Percentiles rank a stretch among this genome's conserved stretches.
phyloP scores from a whole-genome alignment of 2,329 filamentous ascomycete genomes.

The Dactylonectria estremocensis region DNA sequence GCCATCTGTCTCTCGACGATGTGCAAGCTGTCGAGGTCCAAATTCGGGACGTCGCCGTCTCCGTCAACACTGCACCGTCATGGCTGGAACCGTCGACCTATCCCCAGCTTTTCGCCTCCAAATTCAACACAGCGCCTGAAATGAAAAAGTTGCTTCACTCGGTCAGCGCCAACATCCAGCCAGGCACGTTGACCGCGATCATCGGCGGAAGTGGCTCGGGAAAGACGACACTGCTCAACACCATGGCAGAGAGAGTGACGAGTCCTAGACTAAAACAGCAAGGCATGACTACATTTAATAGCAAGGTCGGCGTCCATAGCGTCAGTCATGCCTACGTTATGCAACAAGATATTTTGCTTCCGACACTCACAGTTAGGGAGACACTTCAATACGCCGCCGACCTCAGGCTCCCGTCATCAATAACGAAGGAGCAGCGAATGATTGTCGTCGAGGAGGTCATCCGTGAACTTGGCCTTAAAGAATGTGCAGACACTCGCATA shows the following conservation, averaged over 20 bases:
- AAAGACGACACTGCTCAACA: constrained; percentile 81
- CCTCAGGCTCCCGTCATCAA: constrained; percentile 76
- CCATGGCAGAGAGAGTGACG: constrained; percentile 78
- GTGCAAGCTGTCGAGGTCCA: constrained; percentile 70
- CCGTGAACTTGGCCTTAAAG: constrained; percentile 80
- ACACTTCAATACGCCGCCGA: constrained; percentile 82
- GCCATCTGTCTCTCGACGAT: constrained; percentile 62
- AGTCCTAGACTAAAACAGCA: constrained; percentile 65
- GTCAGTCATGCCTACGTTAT: constrained; percentile 80
- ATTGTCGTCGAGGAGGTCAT: constrained; percentile 83
- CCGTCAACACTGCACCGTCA: constrained; percentile 72
- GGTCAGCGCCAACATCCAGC: constrained; percentile 74
- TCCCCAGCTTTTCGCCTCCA: constrained; percentile 56
- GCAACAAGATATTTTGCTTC: constrained; percentile 82
- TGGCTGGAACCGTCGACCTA: constrained; percentile 65
- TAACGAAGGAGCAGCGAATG: constrained; percentile 70
- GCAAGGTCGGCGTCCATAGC: constrained; percentile 64
- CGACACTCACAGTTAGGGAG: constrained; percentile 82
- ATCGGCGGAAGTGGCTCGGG: constrained; percentile 82
- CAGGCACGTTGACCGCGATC: constrained; percentile 81
- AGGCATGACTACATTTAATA: constrained; percentile 76
- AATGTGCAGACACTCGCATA: constrained; percentile 82
- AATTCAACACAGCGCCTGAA: constrained; percentile 54
- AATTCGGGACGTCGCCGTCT: constrained; percentile 68
- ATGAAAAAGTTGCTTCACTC: constrained; percentile 72